Conservation (phyloP, 805 yeast species). For the Lachancea waltii region DNA sequence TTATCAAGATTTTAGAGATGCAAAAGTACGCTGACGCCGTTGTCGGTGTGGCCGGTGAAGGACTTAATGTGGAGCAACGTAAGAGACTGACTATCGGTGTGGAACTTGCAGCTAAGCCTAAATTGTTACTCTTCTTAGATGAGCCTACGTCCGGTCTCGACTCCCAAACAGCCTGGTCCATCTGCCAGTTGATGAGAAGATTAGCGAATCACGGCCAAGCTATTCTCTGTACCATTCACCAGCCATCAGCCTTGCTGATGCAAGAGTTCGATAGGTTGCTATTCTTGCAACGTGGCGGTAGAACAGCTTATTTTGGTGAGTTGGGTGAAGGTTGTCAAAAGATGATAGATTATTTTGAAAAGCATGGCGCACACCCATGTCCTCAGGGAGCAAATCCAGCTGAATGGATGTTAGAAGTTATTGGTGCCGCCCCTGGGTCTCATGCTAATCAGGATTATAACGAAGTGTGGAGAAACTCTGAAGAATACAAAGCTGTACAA, state of each 20-base stretch:
- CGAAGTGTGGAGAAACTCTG: slow-evolving; percentile 71
- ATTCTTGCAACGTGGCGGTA: slow-evolving; percentile 68
- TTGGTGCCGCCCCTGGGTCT: slow-evolving; percentile 79
- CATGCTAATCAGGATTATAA: slow-evolving; percentile 65
- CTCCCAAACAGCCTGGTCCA: slow-evolving; percentile 62
- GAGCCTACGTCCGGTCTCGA: slow-evolving; percentile 74
- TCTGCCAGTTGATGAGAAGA: slow-evolving; percentile 58
- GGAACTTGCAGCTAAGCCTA: slow-evolving; percentile 64
- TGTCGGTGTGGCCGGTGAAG: slow-evolving; percentile 72
- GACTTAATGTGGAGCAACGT: slow-evolving; percentile 62
- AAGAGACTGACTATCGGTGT: slow-evolving; percentile 66
- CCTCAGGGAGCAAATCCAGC: slow-evolving; percentile 73
- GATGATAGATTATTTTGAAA: slow-evolving; percentile 60
- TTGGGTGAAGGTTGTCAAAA: slow-evolving; percentile 53
- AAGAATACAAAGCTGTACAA: slow-evolving; percentile 52
- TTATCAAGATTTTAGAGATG: slow-evolving; percentile 64
- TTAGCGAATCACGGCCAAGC: slow-evolving; percentile 69
- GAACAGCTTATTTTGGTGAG: slow-evolving; percentile 77
- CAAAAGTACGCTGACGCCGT: slow-evolving; percentile 66
- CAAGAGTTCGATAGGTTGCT: slow-evolving; percentile 62
- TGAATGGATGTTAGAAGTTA: slow-evolving; percentile 87
- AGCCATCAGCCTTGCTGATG: slow-evolving; percentile 65
- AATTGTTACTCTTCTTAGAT: slow-evolving; percentile 55
- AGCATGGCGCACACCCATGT: slow-evolving; percentile 57
- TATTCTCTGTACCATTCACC: slow-evolving; percentile 70